A percentile compares a stretch with the other conserved stretches of the same genome.
Evolutionary conservation across 2,329 filamentous ascomycete genomes (phyloP).

Genomic region (Venturia aucupariae): DNA sequence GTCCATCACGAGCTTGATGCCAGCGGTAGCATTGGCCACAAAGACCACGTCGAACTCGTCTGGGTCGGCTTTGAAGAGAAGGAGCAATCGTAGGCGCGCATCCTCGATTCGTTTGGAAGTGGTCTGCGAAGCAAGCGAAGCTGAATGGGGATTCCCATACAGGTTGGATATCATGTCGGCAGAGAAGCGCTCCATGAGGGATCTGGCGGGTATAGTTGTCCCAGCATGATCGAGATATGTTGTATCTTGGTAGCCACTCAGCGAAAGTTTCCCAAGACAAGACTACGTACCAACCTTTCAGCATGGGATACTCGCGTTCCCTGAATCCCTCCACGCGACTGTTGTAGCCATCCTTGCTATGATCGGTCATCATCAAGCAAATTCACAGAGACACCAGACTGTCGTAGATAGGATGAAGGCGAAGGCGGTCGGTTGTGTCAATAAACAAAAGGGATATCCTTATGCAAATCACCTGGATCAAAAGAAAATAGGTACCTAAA

Average conservation of each 20-base stretch:
- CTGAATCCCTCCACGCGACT: slow-evolving; percentile 12
- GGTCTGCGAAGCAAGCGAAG: slow-evolving; percentile 68
- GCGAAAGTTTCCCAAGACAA: background rate
- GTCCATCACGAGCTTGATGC: slow-evolving; percentile 78
- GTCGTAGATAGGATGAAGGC: background rate
- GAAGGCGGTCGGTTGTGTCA: background rate
- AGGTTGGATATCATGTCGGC: slow-evolving; percentile 68
- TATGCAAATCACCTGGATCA: background rate
- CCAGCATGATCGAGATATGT: slow-evolving; percentile 91
- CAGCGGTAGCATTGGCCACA: slow-evolving; percentile 84
- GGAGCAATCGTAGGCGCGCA: slow-evolving; percentile 58
- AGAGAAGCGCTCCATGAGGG: slow-evolving; percentile 70
- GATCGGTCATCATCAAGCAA: background rate
- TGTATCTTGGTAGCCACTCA: slow-evolving; percentile 44
- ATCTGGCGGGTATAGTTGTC: slow-evolving; percentile 76
- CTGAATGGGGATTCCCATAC: slow-evolving; percentile 88
- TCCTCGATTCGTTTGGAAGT: slow-evolving; percentile 69
- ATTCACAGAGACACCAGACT: background rate
- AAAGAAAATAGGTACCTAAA: background rate
- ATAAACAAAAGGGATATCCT: background rate
- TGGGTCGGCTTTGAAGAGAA: slow-evolving; percentile 74
- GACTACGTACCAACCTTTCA: slow-evolving; percentile 6
- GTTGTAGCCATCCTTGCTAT: slow-evolving; percentile 5
- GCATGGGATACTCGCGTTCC: slow-evolving; percentile 15
- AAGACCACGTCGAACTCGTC: slow-evolving; percentile 81